Evolutionary conservation across 768 basidiomycete species (phyloP).

Genomic region (Suillus weaverae): DNA sequence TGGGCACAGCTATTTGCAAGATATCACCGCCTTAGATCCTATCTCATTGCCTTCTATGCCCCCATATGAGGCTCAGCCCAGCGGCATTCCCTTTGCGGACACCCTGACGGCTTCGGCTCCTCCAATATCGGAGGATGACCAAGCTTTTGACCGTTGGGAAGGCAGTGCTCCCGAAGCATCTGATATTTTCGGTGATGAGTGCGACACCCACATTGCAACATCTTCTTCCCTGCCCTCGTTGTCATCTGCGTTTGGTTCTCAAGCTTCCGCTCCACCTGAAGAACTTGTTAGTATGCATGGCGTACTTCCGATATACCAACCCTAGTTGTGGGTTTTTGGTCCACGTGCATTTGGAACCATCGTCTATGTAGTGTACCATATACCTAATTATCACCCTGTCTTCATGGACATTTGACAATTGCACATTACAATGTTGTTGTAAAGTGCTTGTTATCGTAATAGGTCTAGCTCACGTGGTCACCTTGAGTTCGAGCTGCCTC

Average conservation of each 20-base stretch:
- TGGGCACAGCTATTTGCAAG: constrained; percentile 1
- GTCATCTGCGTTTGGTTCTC: constrained; percentile 2
- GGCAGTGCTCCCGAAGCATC: constrained; percentile 8
- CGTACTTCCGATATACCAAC: constrained; percentile 30
- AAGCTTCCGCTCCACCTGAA: constrained; percentile 7
- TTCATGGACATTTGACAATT: constrained; percentile 1
- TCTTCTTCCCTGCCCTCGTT: constrained; percentile 2
- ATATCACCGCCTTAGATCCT: not conserved
- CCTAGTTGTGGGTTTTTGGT: constrained; percentile 17
- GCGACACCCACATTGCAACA: constrained; percentile 6
- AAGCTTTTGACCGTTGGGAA: constrained; percentile 25
- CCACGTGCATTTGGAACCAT: constrained; percentile 14
- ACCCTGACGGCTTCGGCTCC: constrained; percentile 51
- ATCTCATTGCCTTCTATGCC: not conserved
- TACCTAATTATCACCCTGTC: constrained; percentile 22
- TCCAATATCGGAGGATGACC: constrained; percentile 24
- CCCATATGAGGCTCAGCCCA: constrained; percentile 8
- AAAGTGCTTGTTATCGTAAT: not conserved
- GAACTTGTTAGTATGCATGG: constrained; percentile 15
- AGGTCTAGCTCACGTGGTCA: no score
- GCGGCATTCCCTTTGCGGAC: constrained; percentile 33
- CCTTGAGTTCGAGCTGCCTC: not conserved
- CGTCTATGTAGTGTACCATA: constrained; percentile 24
- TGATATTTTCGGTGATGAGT: constrained; percentile 4
- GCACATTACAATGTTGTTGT: not conserved